Conservation (phyloP, 257 asterid species). For the Primulina eburnea region DNA sequence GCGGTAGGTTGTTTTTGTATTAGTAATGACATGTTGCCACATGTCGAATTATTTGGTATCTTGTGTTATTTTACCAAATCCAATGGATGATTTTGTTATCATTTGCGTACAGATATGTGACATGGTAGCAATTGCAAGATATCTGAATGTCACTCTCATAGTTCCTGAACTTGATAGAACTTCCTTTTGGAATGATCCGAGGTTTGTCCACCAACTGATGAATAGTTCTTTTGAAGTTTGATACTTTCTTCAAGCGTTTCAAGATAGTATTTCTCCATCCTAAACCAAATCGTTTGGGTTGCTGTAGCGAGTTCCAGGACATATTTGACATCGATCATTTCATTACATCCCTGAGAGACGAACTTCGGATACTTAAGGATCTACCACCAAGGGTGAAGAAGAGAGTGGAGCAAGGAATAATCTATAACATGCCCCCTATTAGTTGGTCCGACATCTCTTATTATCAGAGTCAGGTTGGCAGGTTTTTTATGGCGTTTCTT, state of each 20-base stretch:
- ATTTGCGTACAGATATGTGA: constrained; percentile 71
- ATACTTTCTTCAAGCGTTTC: constrained; percentile 16
- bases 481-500: constrained; percentile 17
- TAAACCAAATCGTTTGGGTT: constrained; percentile 12
- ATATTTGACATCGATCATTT: constrained; percentile 94
- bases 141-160: constrained; percentile 81
- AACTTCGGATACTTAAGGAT: constrained; percentile 86
- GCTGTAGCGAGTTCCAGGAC: constrained; percentile 85
- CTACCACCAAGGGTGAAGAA: constrained; percentile 83
- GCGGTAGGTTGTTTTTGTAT: constrained; percentile 56
- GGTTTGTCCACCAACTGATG: constrained; percentile 39
- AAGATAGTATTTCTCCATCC: constrained; percentile 5
- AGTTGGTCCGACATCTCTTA: constrained; percentile 97
- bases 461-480: constrained; percentile 70
- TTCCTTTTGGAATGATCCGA: constrained; percentile 97
- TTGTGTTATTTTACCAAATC: neutral
- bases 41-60: neutral
- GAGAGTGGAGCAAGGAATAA: constrained; percentile 75
- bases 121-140: constrained; percentile 95
- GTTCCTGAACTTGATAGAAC: constrained; percentile 98
- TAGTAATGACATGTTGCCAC: constrained; percentile 5
- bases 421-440: constrained; percentile 79
- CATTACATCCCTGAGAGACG: constrained; percentile 86
- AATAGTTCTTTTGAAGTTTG: neutral
- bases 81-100: constrained; percentile 9